These are phyloP conservation scores for Dentipellis sp. DNA, from an alignment of 768 basidiomycete genomes.

Conservation along the genomic window DNA sequence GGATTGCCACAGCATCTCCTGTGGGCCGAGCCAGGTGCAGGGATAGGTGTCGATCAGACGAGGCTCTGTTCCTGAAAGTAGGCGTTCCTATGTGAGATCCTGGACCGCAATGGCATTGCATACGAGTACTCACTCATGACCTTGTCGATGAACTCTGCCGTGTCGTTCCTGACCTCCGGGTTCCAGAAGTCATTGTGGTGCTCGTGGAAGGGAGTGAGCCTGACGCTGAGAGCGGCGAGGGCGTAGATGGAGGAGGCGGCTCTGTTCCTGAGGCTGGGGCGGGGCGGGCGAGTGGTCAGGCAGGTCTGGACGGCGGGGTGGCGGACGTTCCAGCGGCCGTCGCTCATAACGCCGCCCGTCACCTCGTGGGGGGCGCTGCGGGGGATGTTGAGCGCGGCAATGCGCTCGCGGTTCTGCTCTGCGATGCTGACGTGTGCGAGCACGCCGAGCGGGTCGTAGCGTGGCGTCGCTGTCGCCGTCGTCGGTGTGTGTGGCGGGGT, in stretches of 20 bases:
- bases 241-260: constrained; percentile 10
- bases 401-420: neutral
- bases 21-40: constrained; percentile 10
- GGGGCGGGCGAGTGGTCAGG: constrained; percentile 6
- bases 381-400: constrained; percentile 1
- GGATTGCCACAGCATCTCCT: constrained; percentile 14
- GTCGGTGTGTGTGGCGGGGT: neutral
- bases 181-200: constrained; percentile 12
- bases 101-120: neutral
- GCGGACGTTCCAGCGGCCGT: constrained; percentile 11
- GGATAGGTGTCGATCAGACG: constrained; percentile 10
- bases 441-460: constrained; percentile 12
- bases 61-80: too few species aligned
- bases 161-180: constrained; percentile 6
- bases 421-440: constrained; percentile 4
- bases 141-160: constrained; percentile 8
- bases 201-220: constrained; percentile 12
- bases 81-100: constrained; percentile 1
- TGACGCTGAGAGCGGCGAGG: constrained; percentile 11
- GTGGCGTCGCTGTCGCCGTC: neutral
- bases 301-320: constrained; percentile 11
- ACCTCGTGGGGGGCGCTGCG: constrained; percentile 3
- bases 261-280: constrained; percentile 3
- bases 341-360: constrained; percentile 12
- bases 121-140: constrained; percentile 11